Conservation (phyloP, 139 green algal species). For the Zygnema circumcarinatum region DNA sequence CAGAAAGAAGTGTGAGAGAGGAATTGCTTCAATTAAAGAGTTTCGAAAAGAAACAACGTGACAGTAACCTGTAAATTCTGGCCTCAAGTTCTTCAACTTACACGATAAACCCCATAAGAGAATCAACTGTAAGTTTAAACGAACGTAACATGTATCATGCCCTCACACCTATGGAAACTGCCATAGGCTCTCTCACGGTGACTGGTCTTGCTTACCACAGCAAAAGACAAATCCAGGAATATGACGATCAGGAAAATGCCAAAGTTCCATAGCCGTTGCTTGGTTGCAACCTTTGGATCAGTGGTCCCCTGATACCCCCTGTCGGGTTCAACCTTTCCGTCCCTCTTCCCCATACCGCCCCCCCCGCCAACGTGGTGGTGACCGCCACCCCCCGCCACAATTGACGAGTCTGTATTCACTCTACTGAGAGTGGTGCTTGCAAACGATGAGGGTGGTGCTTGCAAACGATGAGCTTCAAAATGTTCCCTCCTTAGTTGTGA, state of each 20-base stretch:
- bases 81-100: no score
- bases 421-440: no score
- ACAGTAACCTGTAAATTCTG: neutral
- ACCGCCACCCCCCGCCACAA: no score
- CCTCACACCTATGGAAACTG: neutral
- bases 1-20: neutral
- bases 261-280: neutral
- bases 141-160: neutral
- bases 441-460: no score
- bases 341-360: neutral
- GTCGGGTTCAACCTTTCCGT: neutral
- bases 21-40: neutral
- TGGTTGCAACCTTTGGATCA: constrained; percentile 2
- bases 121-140: neutral
- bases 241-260: neutral
- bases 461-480: no score
- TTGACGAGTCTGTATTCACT: no score
- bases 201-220: neutral
- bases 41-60: neutral
- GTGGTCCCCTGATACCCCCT: neutral
- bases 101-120: no score
- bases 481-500: no score
- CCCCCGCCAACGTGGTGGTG: no score
- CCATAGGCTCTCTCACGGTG: neutral
- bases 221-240: neutral